Base-by-base conservation (phyloP, 352 stramenopile genomes). In the Pythium plurisporium region DNA sequence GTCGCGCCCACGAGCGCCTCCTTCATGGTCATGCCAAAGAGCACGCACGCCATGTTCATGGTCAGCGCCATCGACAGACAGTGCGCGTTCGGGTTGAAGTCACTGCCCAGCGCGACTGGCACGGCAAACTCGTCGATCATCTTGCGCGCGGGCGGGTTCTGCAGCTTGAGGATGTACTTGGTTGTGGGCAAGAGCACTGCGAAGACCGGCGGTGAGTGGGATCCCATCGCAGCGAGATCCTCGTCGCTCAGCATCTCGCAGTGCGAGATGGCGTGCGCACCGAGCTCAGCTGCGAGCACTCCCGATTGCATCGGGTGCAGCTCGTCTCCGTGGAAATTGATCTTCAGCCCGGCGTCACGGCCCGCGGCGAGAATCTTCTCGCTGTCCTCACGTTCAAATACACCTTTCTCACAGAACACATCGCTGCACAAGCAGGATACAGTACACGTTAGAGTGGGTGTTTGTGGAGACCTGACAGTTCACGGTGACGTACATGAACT, bases 81-180 rank as follows among this genome's bases (percentile, higher is more conserved):
- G 69, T 94, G 81, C 9, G 84, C 84, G 59, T 92, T 94, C 53
- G 84, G 82, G 62, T 94, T 92, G 66, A 86, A 94, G 62, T 94
- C 84, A 31, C 76, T 89, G 34, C 81, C 84, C 10, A 94, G 77
- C 23, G 84, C 84, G 17, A 92, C 72, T 1, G 80, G 79, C 40
- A 94, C 84, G 19, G 64, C 66, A 27, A 67, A 70, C 12, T 54
- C 23, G 51, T 70, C 56, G 41, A 94, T 88, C 76, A 92, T 86
- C 50, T 86, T 76, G 41, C 80, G 74, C 25, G 82, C 70, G 9
- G 84, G 84, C 17, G 82, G 82, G 43, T 75, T 90, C 25, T 72
- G 69, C 25, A 94, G 64, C 62, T 89, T 90, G 40, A 91, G 65
- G 31, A 94, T 90, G 59, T 83, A 91, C 62, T 87, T 91, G 69